These are phyloP conservation scores for Microbotryum violaceum DNA, from an alignment of 1,284 basidiomycete species.

Conservation along the genomic window DNA sequence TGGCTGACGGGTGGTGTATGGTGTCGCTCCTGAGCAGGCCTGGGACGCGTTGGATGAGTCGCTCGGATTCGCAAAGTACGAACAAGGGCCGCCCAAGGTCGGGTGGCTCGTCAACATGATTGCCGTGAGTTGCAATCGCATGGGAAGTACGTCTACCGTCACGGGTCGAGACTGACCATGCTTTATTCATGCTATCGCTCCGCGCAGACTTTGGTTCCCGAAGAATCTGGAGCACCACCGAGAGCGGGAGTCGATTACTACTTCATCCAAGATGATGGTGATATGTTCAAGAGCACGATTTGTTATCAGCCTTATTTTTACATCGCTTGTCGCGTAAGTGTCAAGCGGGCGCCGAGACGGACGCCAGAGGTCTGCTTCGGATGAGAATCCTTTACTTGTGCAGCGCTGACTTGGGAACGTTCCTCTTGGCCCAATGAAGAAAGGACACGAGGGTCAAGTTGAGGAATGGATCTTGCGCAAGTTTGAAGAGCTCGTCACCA, in stretches of 20 bases:
- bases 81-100: slow-evolving; percentile 50
- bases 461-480: slow-evolving; percentile 95
- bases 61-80: slow-evolving; percentile 71
- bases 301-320: slow-evolving; percentile 92
- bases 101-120: slow-evolving; percentile 99
- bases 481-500: slow-evolving; percentile 77
- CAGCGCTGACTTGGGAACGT: neutral
- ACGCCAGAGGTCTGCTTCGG: neutral
- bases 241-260: slow-evolving; percentile 92
- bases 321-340: slow-evolving; percentile 69
- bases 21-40: neutral
- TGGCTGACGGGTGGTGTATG: neutral
- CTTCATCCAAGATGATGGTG: slow-evolving; percentile 94
- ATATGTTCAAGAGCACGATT: slow-evolving; percentile 89
- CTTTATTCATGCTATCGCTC: neutral
- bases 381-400: no score
- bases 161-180: neutral
- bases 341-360: neutral
- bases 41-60: slow-evolving; percentile 85
- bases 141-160: neutral
- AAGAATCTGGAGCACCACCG: slow-evolving; percentile 68
- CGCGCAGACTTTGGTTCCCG: slow-evolving; percentile 69
- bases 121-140: slow-evolving; percentile 54
- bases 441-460: slow-evolving; percentile 77
- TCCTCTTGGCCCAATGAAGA: slow-evolving; percentile 46